Evolutionary conservation across 352 stramenopile genomes (phyloP), one percentile per base, ranked within the genome.

Genomic region (Lagenidium giganteum): DNA sequence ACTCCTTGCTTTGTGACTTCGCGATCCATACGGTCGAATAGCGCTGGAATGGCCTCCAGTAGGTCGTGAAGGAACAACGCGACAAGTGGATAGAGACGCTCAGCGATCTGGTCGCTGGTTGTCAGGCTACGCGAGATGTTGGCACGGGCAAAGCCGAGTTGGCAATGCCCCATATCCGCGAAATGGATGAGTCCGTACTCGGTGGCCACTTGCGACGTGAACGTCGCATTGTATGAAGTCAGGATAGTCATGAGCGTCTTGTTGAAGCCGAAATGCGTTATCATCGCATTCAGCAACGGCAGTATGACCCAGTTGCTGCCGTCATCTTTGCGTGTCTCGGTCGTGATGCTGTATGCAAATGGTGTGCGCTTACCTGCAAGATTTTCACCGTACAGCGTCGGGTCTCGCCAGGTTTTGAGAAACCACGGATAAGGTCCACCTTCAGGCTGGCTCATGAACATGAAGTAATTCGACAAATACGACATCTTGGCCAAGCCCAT

Each of bases 401-500:
- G 30, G 1, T 25, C 45, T 17, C 51, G 57, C 8, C 34, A 27
- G 9, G 32, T 22, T 12, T 43, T 42, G 3, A 67, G 42, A 5
- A 67, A 29, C 57, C 57, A 67, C 2, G 42, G 34, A 26, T 36
- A 43, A 25, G 62, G 52, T 8, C 54, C 47, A 8, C 45, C 33
- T 4, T 39, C 30, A 6, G 56, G 37, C 7, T 67, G 52, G 8
- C 46, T 40, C 53, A 60, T 59, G 29, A 67, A 67, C 57, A 67
- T 67, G 27, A 67, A 41, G 28, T 56, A n/a, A n/a, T n/a, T n/a
- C n/a, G n/a, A n/a, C n/a, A n/a, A 67, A 22, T 47, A 55, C 16
- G 47, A 37, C 11, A 53, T 47, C 14, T 58, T 54, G 37, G 47
- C 60, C 4, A 44, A 17, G 1, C 21, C 23, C 20, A 59, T 22